phyloP scores from a whole-genome alignment of 164 flowering plant species.

The Macadamia tetraphylla region DNA sequence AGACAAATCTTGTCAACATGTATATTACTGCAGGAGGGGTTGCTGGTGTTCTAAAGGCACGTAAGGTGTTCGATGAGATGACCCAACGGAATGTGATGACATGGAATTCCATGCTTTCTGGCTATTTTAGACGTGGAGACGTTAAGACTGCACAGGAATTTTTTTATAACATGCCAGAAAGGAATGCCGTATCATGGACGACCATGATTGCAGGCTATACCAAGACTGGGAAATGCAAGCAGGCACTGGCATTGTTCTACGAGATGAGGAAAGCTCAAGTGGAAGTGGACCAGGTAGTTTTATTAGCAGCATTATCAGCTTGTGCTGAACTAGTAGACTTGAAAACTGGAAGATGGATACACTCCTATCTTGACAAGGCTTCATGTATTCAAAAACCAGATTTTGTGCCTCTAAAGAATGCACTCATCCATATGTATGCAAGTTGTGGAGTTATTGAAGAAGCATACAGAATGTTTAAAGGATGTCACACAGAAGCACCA shows the following conservation, averaged over 20 bases:
- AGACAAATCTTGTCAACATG: slow-evolving; percentile 53
- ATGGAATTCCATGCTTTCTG: slow-evolving; percentile 50
- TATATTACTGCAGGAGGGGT: slow-evolving; percentile 25
- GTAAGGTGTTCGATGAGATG: slow-evolving; percentile 46
- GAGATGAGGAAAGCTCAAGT: slow-evolving; percentile 22
- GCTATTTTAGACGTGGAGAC: slow-evolving; percentile 31
- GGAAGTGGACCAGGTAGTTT: too few relatives aligned
- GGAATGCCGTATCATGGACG: slow-evolving; percentile 70
- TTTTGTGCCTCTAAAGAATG: slow-evolving; percentile 21
- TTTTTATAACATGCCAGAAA: slow-evolving; percentile 61
- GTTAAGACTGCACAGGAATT: slow-evolving; percentile 29
- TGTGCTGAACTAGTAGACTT: slow-evolving; percentile 60
- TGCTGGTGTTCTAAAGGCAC: slow-evolving; percentile 17
- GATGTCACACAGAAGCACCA: slow-evolving; percentile 33
- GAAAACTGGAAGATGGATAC: slow-evolving; percentile 48
- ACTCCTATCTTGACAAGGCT: slow-evolving; percentile 26
- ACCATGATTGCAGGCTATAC: slow-evolving; percentile 56
- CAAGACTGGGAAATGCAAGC: slow-evolving; percentile 37
- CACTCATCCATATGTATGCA: too few relatives aligned
- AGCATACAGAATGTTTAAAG: slow-evolving; percentile 9
- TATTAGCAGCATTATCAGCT: slow-evolving; percentile 16
- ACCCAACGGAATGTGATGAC: slow-evolving; percentile 24
- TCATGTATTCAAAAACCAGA: not conserved
- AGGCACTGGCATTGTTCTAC: slow-evolving; percentile 27
- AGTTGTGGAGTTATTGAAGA: too few relatives aligned